phyloP scores from a whole-genome alignment of 106 monocot genomes.

The Acorus gramineus region DNA sequence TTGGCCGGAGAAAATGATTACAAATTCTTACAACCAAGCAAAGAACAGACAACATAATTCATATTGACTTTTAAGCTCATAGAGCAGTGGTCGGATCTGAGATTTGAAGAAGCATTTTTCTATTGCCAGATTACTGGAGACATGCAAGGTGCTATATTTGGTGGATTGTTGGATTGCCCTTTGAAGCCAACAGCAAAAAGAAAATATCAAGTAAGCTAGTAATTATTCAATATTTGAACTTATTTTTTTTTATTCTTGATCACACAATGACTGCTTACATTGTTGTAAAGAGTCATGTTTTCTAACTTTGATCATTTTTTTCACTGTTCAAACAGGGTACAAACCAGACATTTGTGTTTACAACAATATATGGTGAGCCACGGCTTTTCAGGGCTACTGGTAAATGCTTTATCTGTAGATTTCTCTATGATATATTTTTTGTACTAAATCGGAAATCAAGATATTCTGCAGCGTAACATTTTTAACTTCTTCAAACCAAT shows the following conservation, averaged over 20 bases:
- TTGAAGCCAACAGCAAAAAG: constrained; percentile 68
- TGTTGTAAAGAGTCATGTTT: too few relatives aligned
- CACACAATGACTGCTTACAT: too few relatives aligned
- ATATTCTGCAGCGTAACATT: too few relatives aligned
- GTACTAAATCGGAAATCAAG: too few relatives aligned
- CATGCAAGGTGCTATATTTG: constrained; percentile 88
- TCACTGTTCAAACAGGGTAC: constrained; percentile 38
- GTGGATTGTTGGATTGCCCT: constrained; percentile 72
- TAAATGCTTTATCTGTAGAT: constrained; percentile 8
- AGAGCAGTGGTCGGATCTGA: not conserved
- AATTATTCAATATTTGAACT: not conserved
- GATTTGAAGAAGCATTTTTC: not conserved
- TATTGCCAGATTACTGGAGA: constrained; percentile 72
- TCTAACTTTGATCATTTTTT: not conserved
- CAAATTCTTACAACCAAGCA: too few relatives aligned
- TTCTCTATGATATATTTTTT: too few relatives aligned
- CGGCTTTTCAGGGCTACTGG: constrained; percentile 91
- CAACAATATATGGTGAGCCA: constrained; percentile 78
- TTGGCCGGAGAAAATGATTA: too few relatives aligned
- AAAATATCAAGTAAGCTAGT: constrained; percentile 69
- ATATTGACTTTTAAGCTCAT: too few relatives aligned
- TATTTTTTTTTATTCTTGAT: not conserved
- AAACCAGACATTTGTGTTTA: constrained; percentile 80
- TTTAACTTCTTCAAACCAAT: too few relatives aligned
- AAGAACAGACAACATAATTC: too few relatives aligned